Evolutionary conservation across 106 monocot species (phyloP).

Genomic region (Platanthera guangdongensis): DNA sequence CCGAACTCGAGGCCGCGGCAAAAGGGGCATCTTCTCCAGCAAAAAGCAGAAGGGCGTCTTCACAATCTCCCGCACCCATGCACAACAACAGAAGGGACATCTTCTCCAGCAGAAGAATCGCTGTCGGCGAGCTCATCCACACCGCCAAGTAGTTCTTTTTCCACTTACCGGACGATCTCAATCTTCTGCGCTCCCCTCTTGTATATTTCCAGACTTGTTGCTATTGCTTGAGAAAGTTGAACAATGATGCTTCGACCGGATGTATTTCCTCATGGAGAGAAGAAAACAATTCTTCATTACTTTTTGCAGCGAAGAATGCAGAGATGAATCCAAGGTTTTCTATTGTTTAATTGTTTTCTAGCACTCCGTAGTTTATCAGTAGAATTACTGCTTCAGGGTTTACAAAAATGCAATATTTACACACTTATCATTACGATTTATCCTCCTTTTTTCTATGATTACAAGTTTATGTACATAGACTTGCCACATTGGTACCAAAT

Average conservation of each 20-base stretch:
- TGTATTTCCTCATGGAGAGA: not conserved
- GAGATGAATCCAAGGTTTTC: constrained; percentile 49
- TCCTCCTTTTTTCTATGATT: too few species aligned
- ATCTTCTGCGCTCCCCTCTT: not conserved
- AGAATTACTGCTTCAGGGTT: too few species aligned
- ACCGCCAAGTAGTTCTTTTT: constrained; percentile 37
- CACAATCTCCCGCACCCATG: not conserved
- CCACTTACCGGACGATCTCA: not conserved
- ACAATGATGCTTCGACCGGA: constrained; percentile 1
- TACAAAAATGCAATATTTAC: too few species aligned
- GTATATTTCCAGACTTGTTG: constrained; percentile 61
- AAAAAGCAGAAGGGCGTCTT: not conserved
- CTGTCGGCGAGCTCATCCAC: constrained; percentile 74
- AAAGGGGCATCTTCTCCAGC: too few species aligned
- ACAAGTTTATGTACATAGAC: too few species aligned
- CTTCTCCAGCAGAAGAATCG: constrained; percentile 55
- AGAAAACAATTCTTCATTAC: constrained; percentile 5
- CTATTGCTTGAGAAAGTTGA: constrained; percentile 58
- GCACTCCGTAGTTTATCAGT: too few species aligned
- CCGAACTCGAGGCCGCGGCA: too few species aligned
- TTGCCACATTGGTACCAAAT: too few species aligned
- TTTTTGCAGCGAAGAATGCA: constrained; percentile 68
- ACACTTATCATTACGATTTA: too few species aligned
- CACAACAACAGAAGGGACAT: constrained; percentile 46
- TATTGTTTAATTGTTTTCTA: not conserved